Evolutionary conservation across 768 basidiomycete genomes (phyloP), one percentile per base, ranked within the genome.

Genomic region (Exidia glandulosa): DNA sequence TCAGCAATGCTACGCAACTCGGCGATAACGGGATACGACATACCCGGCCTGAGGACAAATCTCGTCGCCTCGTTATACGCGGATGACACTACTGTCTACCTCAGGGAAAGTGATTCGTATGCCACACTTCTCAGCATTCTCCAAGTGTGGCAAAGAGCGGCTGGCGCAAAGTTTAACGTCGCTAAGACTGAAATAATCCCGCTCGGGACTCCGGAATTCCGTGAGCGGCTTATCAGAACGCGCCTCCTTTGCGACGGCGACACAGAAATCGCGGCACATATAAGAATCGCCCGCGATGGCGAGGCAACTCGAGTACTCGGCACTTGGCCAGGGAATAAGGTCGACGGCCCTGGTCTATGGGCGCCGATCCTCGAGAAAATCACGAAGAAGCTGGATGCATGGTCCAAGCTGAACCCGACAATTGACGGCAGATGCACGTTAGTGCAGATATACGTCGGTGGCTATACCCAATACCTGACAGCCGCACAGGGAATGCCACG

Each of bases 91-190:
- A 71, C 71, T 1, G 69, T 71, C 0, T 75, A 66, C 62, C 71
- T 79, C 0, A 62, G 63, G 1, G 64, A 68, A 41, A 7, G 58
- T 0, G 76, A 79, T 56, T 55, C 63, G 3, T 70, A 70, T 13
- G 47, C 57, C 0, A 60, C 59, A 1, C 68, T 80, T 0, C 32
- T 64, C 2, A 1, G 32, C 0, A 68, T 78, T 1, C 74, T 79
- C 0, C 29, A 69, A 0, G 37, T 34, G 0, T 81, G 79, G 79
- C 80, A 75, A 60, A 25, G 14, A 0, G 75, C 71, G 2, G 73
- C 74, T 7, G 64, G 69, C 0, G 78, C 77, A 0, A 74, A 72
- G 34, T 80, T 79, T 62, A 80, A 79, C 57, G 59, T 65, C 0
- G 50, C 57, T 0, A 81, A 81, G 62, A 79, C 77, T 0, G 69